Conservation (phyloP, 108 stramenopile species). For the Cyclostephanos tholiformis region DNA sequence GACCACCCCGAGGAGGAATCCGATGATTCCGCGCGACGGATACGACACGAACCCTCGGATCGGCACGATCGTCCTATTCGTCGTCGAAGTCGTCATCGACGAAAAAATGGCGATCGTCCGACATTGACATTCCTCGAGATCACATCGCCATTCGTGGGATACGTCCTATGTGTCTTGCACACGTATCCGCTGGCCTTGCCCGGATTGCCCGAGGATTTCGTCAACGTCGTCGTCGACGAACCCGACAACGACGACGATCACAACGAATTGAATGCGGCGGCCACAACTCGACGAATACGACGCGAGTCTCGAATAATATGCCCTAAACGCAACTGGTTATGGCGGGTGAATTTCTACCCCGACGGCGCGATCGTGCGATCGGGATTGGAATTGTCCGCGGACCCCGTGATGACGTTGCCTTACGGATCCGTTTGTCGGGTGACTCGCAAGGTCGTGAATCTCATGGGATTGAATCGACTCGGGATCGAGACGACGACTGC, state of each 20-base stretch:
- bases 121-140: conserved; percentile 46
- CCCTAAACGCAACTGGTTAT: no score
- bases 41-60: no score
- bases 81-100: conserved; percentile 1
- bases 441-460: conserved; percentile 66
- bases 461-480: conserved; percentile 75
- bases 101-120: conserved; percentile 1
- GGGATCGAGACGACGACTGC: neutral
- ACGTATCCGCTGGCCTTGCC: conserved; percentile 63
- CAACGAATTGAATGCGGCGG: no score
- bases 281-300: no score
- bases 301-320: no score
- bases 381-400: conserved; percentile 74
- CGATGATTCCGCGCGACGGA: no score
- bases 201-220: conserved; percentile 53
- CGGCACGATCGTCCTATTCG: neutral
- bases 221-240: conserved; percentile 15
- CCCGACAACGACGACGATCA: no score
- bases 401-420: conserved; percentile 64
- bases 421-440: conserved; percentile 74
- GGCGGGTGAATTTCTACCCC: no score
- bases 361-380: conserved; percentile 45
- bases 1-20: no score
- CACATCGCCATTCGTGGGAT: conserved; percentile 49
- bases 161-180: conserved; percentile 54